Evolutionary conservation across 2,329 filamentous ascomycete genomes (phyloP), one percentile per base, ranked within the genome.

Genomic region (Pseudovirgaria hyperparasitica): DNA sequence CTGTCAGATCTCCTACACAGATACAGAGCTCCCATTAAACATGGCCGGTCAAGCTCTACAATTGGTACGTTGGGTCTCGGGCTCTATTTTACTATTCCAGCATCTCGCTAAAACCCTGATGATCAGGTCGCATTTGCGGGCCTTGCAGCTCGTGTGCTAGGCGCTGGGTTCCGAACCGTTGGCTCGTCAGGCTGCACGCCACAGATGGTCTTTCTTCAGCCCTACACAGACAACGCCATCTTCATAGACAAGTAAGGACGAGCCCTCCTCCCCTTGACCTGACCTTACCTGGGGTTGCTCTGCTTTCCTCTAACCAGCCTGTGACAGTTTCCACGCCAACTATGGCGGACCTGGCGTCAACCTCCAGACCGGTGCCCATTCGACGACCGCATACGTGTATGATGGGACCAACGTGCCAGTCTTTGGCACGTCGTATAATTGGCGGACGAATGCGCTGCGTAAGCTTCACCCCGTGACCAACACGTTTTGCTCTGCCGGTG

Each of bases 221-320:
- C 34, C 2, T 34, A 28, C 13, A 36, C 34, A 7, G 29, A 36
- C 4, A 36, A 25, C 9, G 34, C 32, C 5, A 29, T 36, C 1
- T 36, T 36, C 14, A 31, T 36, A 5, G 34, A 36, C 25, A 36
- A 36, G 30, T 35, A 21, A 29, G 33, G 19, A 4, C 22, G 11
- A 23, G 6, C 11, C n/a, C 6, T 7, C 11, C 6, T 23, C 6
- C 15, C 15, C 6, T 11, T 13, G 6, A 23, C 15, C 6, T 13
- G 6, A 13, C 6, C 11, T 23, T 7, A n/a, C 11, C 22, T 7
- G 11, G 8, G 22, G 11, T 13, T 11, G 11, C 22, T n/a, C 6
- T 11, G 15, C 22, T 12, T 6, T 8, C 11, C 11, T 7, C 22
- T 11, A 12, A 11, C 11, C 6, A 23, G 11, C 6, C 22, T 12